Conservation (phyloP, 306 rosid species). For the Quercus ilex region DNA sequence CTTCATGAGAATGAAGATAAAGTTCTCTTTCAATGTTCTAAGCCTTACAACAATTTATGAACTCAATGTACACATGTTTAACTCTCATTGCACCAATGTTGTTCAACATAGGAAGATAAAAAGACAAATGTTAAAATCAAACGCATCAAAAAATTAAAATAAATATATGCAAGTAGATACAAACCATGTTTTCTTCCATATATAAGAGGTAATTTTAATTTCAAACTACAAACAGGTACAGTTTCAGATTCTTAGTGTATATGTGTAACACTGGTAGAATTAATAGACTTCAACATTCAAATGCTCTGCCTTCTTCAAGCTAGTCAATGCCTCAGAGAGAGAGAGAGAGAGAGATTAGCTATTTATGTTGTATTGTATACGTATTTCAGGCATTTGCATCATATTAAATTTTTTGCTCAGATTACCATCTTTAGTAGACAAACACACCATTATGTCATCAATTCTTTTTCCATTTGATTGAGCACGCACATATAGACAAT, state of each 20-base stretch:
- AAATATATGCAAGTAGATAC: not conserved
- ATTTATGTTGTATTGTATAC: no score
- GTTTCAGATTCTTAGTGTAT: not conserved
- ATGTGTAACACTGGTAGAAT: not conserved
- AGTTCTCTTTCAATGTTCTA: conserved; percentile 65
- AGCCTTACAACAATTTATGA: conserved; percentile 56
- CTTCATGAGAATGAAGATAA: not conserved
- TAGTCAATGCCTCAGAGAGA: conserved; percentile 64
- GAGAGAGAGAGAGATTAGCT: not conserved
- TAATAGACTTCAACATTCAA: conserved; percentile 98
- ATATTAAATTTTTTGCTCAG: not conserved
- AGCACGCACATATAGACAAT: conserved; percentile 91
- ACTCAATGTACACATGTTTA: conserved; percentile 46
- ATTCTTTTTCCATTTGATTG: conserved; percentile 96
- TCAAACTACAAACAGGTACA: not conserved
- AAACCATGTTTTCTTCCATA: not conserved
- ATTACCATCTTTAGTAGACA: conserved; percentile 89
- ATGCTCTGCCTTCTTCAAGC: conserved; percentile 86
- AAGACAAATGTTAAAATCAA: not conserved
- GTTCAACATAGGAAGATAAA: conserved; percentile 10
- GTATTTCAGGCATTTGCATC: no score
- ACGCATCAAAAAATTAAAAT: not conserved
- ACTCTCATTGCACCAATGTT: conserved; percentile 74
- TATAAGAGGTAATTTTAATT: not conserved
- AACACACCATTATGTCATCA: conserved; percentile 80